Percentiles rank a stretch among this genome's conserved stretches.
These are phyloP conservation scores for Penicillium silybi DNA, from an alignment of 495 filamentous ascomycete species.

Conservation along the genomic window DNA sequence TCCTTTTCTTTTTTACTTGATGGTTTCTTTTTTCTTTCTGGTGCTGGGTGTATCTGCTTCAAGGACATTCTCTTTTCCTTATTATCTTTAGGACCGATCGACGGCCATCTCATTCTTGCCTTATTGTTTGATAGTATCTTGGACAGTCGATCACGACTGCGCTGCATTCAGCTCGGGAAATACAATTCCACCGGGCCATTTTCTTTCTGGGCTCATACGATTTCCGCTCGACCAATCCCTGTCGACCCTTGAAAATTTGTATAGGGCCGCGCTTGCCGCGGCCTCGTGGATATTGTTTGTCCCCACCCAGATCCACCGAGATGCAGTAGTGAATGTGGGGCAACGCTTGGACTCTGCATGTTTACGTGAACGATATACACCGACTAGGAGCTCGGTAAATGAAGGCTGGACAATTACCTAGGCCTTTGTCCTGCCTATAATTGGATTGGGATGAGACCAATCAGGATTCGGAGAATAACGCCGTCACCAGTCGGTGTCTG, in stretches of 20 bases:
- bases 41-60: constrained; percentile 13
- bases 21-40: constrained; percentile 8
- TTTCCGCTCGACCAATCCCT: neutral
- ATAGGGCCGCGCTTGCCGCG: neutral
- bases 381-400: neutral
- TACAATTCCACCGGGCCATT: neutral
- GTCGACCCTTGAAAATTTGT: neutral
- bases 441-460: no score
- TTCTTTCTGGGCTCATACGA: neutral
- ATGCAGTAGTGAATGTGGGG: neutral
- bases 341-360: neutral
- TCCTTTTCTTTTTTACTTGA: constrained; percentile 2
- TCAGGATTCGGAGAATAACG: no score
- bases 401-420: neutral
- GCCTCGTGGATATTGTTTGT: neutral
- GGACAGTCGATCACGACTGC: neutral
- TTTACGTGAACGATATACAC: neutral
- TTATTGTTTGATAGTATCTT: constrained; percentile 11
- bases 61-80: constrained; percentile 7
- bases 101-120: constrained; percentile 7
- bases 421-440: no score
- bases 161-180: neutral
- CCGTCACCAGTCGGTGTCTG: no score
- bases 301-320: constrained; percentile 40
- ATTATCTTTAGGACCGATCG: constrained; percentile 8